These are phyloP conservation scores for Plasmodium reichenowi DNA, from an alignment of 169 alveolate species.

Conservation along the genomic window DNA sequence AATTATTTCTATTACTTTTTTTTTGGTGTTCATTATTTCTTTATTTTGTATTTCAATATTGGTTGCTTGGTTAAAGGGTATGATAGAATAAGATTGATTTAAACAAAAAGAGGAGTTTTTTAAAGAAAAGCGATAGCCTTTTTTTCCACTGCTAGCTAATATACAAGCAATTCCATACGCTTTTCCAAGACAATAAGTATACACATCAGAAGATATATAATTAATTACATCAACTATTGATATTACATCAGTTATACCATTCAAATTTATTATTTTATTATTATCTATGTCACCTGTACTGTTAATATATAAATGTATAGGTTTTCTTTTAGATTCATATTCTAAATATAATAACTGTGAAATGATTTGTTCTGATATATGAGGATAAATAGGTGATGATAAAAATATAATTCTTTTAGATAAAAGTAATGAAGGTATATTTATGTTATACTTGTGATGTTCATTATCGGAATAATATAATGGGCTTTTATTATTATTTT, in stretches of 20 bases:
- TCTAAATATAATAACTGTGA: constrained; percentile 82
- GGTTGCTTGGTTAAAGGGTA: constrained; percentile 82
- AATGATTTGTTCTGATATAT: constrained; percentile 81
- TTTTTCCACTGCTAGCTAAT: constrained; percentile 82
- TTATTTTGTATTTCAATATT: constrained; percentile 81
- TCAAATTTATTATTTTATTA: constrained; percentile 69
- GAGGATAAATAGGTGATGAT: constrained; percentile 81
- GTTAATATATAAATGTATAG: constrained; percentile 83
- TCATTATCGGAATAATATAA: constrained; percentile 21
- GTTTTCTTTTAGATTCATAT: constrained; percentile 81
- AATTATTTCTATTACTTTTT: constrained; percentile 70
- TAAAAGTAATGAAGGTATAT: constrained; percentile 79
- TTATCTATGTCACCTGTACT: constrained; percentile 78
- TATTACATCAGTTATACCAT: constrained; percentile 81
- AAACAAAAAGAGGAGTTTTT: constrained; percentile 81
- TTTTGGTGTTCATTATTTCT: constrained; percentile 82
- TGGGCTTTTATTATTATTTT: neutral
- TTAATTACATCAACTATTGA: constrained; percentile 84
- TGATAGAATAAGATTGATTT: constrained; percentile 78
- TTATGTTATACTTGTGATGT: constrained; percentile 28
- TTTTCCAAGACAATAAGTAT: constrained; percentile 58
- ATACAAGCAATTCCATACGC: constrained; percentile 85
- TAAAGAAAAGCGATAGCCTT: constrained; percentile 82
- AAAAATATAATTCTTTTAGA: constrained; percentile 82
- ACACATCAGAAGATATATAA: constrained; percentile 61